Conservation (phyloP, 495 filamentous ascomycete genomes). For the Penicillium pancosmium region DNA sequence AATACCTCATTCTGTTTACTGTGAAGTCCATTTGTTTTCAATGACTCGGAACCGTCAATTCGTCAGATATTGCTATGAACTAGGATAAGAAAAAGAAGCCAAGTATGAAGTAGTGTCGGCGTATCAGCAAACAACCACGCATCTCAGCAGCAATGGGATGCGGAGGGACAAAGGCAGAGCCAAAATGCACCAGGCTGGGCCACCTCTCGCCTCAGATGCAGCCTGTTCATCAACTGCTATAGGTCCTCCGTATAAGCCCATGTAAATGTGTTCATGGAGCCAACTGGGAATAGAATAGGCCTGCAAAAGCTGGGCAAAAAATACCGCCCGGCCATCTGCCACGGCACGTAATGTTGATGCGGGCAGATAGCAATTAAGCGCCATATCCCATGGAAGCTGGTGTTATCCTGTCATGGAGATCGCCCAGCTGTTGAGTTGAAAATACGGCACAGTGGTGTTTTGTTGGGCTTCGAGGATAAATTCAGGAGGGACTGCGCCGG, state of each 20-base stretch:
- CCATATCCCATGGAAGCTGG: not conserved
- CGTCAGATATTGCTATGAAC: slow-evolving; percentile 3
- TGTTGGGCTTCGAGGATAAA: slow-evolving; percentile 2
- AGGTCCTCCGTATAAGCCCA: slow-evolving; percentile 1
- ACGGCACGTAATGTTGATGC: not conserved
- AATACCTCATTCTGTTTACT: no score
- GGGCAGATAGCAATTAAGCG: not conserved
- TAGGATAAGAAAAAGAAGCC: not conserved
- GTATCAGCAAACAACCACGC: not conserved
- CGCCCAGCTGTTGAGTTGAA: not conserved
- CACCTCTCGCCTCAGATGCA: not conserved
- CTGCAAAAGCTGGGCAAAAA: not conserved
- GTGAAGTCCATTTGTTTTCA: not conserved
- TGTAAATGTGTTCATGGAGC: not conserved
- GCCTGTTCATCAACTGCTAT: not conserved
- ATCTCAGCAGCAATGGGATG: slow-evolving; percentile 4
- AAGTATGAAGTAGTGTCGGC: not conserved
- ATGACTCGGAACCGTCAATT: slow-evolving; percentile 2
- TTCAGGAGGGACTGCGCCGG: slow-evolving; percentile 1
- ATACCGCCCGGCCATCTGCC: not conserved
- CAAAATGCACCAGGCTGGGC: not conserved
- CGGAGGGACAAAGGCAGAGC: not conserved
- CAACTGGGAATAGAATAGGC: not conserved
- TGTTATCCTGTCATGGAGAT: slow-evolving; percentile 1
- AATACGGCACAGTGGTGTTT: not conserved